phyloP scores from a whole-genome alignment of 768 basidiomycete species.

The Hygrophorus russula region DNA sequence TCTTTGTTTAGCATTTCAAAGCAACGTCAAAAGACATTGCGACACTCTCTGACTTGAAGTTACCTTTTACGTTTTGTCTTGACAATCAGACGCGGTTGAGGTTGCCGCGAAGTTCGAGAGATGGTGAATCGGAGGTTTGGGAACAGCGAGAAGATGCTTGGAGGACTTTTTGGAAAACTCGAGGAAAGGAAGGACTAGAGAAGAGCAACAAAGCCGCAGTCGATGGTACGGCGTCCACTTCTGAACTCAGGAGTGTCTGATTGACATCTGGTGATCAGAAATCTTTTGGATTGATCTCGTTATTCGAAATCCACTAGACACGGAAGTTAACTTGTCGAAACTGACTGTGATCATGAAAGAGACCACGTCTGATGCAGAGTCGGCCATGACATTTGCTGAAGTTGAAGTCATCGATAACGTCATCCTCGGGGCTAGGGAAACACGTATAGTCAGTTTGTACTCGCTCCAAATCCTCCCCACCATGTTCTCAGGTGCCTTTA shows the following conservation, averaged over 20 bases:
- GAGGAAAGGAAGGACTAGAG: conserved; percentile 41
- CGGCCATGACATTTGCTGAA: conserved; percentile 31
- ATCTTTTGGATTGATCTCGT: conserved; percentile 67
- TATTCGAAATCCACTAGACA: conserved; percentile 60
- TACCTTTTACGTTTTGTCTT: conserved; percentile 62
- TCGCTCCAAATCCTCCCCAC: neutral
- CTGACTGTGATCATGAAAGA: conserved; percentile 46
- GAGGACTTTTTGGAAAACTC: conserved; percentile 44
- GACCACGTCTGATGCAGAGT: conserved; percentile 18
- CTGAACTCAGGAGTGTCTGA: neutral
- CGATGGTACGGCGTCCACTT: conserved; percentile 32
- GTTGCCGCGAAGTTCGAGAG: conserved; percentile 36
- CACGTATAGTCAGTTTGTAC: conserved; percentile 35
- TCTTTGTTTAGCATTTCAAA: conserved; percentile 51
- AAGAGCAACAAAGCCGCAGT: conserved; percentile 48
- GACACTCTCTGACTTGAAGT: conserved; percentile 31
- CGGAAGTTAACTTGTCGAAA: conserved; percentile 59
- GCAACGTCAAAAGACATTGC: conserved; percentile 39
- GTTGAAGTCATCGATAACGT: conserved; percentile 56
- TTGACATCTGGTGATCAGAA: conserved; percentile 31
- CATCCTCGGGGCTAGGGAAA: conserved; percentile 50
- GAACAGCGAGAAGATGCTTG: conserved; percentile 53
- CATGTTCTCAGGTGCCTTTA: conserved; percentile 13
- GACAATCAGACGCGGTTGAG: conserved; percentile 45
- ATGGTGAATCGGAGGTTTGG: conserved; percentile 44